Evolutionary conservation across 768 basidiomycete genomes (phyloP).

Genomic region (Gymnopilus dilepis): DNA sequence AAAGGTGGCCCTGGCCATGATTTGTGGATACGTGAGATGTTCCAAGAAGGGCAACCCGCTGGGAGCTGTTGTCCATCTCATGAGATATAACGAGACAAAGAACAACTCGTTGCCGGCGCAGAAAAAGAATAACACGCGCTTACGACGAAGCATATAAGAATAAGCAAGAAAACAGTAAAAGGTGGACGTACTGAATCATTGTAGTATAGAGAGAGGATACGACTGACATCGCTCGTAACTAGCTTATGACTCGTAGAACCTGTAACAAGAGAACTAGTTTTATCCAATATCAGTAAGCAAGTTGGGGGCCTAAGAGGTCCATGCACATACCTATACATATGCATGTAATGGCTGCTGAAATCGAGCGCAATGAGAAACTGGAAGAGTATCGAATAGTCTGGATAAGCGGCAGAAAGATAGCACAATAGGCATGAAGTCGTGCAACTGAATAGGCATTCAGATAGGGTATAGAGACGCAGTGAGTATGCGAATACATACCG

Average conservation of each 20-base stretch:
- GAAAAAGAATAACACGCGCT: slow-evolving; percentile 89
- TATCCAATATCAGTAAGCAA: slow-evolving; percentile 13
- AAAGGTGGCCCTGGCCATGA: slow-evolving; percentile 64
- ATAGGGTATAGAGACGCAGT: neutral
- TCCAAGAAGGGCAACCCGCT: slow-evolving; percentile 51
- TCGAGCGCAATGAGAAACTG: slow-evolving; percentile 97
- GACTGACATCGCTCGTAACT: slow-evolving; percentile 90
- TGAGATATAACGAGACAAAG: slow-evolving; percentile 93
- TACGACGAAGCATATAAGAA: neutral
- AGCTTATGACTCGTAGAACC: slow-evolving; percentile 93
- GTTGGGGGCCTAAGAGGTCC: slow-evolving; percentile 1
- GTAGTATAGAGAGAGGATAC: slow-evolving; percentile 93
- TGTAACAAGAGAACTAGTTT: slow-evolving; percentile 84
- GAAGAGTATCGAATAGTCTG: slow-evolving; percentile 82
- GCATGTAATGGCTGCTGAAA: slow-evolving; percentile 99
- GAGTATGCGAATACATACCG: slow-evolving; percentile 57
- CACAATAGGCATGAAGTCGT: slow-evolving; percentile 95
- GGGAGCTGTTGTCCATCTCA: slow-evolving; percentile 81
- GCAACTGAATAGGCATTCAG: slow-evolving; percentile 61
- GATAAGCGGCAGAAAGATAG: slow-evolving; percentile 92
- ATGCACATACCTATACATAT: slow-evolving; percentile 90
- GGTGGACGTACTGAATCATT: slow-evolving; percentile 77
- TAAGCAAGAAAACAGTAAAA: too few species aligned
- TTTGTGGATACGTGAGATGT: slow-evolving; percentile 75
- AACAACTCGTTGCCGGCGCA: slow-evolving; percentile 97